Percentiles rank a stretch among this genome's conserved stretches.
phyloP scores from a whole-genome alignment of 139 green algal genomes.

The Chlamydomonas incerta region DNA sequence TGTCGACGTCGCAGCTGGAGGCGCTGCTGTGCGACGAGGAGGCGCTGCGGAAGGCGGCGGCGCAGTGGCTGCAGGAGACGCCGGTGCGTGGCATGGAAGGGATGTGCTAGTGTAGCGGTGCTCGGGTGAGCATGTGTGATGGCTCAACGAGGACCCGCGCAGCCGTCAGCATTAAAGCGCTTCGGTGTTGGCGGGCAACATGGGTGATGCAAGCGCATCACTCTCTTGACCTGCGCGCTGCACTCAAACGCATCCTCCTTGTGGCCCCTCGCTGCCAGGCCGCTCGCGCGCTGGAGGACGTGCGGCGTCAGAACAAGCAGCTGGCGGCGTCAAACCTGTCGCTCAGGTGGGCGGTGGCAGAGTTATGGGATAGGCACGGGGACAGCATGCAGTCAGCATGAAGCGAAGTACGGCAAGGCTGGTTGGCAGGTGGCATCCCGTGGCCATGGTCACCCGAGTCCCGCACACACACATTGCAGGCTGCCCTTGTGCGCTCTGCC shows the following conservation, averaged over 20 bases:
- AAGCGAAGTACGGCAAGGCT: too few relatives aligned
- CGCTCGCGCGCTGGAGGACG: constrained; percentile 55
- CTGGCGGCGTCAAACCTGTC: constrained; percentile 63
- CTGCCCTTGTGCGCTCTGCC: too few relatives aligned
- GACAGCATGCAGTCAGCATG: too few relatives aligned
- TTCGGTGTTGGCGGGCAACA: too few relatives aligned
- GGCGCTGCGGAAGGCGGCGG: constrained; percentile 47
- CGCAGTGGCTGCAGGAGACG: constrained; percentile 28
- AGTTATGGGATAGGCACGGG: too few relatives aligned
- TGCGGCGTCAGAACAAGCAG: constrained; percentile 55
- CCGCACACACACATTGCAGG: too few relatives aligned
- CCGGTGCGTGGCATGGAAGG: constrained; percentile 17
- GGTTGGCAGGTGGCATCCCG: too few relatives aligned
- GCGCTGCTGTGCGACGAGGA: constrained; percentile 54
- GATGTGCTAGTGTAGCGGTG: background rate
- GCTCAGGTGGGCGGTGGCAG: constrained; percentile 26
- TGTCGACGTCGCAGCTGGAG: constrained; percentile 54
- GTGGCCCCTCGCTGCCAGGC: constrained; percentile 34
- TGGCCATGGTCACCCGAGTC: too few relatives aligned
- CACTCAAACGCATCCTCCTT: background rate
- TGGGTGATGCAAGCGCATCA: too few relatives aligned
- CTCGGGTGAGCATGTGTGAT: background rate
- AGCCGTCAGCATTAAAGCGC: too few relatives aligned
- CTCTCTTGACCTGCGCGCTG: background rate
- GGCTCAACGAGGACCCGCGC: too few relatives aligned